Evolutionary conservation across 2,329 filamentous ascomycete genomes (phyloP), one percentile per base, ranked within the genome.

Genomic region (Tolypocladium inflatum): DNA sequence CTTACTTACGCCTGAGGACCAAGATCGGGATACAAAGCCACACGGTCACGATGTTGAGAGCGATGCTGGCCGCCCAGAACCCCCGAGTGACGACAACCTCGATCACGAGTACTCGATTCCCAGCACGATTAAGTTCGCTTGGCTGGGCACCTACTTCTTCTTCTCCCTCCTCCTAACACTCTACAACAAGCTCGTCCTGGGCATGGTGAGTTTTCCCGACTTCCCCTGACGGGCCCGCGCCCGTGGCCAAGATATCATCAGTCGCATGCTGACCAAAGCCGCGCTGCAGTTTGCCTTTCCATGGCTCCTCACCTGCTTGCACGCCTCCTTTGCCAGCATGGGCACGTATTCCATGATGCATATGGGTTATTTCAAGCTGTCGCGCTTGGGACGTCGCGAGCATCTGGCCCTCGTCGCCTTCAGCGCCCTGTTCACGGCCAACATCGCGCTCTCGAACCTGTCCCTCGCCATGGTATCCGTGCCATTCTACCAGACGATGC

Each of bases 401-500:
- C 78, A 83, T 67, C 67, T 82, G 48, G 75, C 78, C n/a, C 75
- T 85, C 45, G 70, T 83, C 38, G 75, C 79, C 53, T 86, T 86
- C 68, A 85, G 83, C 41, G 74, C 79, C 45, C 76, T 86, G 9
- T 86, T 84, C 70, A 85, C 83, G 19, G 75, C 82, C 67, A 86
- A 86, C 69, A 85, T 86, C 63, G 83, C 83, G 59, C 79, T 84
- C 52, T 84, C 81, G n/a, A 85, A 85, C 69, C 75, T 84, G 30
- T 85, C 82, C n/a, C 74, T 85, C 42, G 74, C 73, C 60, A 78
- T 83, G 77, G 82, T 84, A 42, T 85, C 83, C 0, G 80, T 86
- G n/a, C 80, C 84, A 2, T 86, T 86, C 70, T 84, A 86, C 69
- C 83, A 86, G 68, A 82, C 84, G 59, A 79, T 86, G 69, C 79